These are phyloP conservation scores for Taphrina wiesneri DNA, from an alignment of 1,139 yeast genomes.

Conservation along the genomic window DNA sequence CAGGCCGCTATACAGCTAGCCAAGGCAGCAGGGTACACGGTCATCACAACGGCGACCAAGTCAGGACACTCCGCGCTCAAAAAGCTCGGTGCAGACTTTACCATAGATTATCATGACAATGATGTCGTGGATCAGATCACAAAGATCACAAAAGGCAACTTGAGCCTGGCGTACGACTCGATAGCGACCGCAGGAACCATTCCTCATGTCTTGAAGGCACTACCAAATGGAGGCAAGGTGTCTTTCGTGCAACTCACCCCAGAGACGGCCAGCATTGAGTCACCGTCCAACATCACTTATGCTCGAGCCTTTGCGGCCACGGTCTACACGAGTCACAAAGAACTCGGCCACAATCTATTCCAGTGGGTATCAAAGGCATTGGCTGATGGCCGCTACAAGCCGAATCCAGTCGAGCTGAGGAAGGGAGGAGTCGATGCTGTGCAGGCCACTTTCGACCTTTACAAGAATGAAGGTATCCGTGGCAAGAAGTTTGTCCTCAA, in stretches of 20 bases:
- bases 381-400: constrained; percentile 35
- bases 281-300: constrained; percentile 2
- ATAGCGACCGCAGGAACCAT: constrained; percentile 46
- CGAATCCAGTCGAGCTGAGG: constrained; percentile 32
- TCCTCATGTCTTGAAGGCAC: not conserved
- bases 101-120: constrained; percentile 61
- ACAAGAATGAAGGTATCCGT: not conserved
- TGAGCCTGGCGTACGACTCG: constrained; percentile 60
- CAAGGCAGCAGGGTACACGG: constrained; percentile 54
- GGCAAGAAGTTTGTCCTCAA: constrained; percentile 8
- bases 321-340: constrained; percentile 29
- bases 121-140: constrained; percentile 57
- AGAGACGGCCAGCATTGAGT: constrained; percentile 1
- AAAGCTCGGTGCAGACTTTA: constrained; percentile 59
- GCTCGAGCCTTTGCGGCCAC: constrained; percentile 1
- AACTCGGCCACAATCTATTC: constrained; percentile 31
- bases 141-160: constrained; percentile 48
- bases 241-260: constrained; percentile 9
- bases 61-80: constrained; percentile 52
- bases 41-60: constrained; percentile 57
- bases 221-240: constrained; percentile 18
- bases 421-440: constrained; percentile 39
- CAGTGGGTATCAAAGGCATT: constrained; percentile 37
- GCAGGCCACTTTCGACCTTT: not conserved
- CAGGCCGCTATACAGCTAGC: constrained; percentile 59